These are phyloP conservation scores for Atkinsonella hypoxylon DNA, from an alignment of 2,329 filamentous ascomycete species.

Conservation along the genomic window DNA sequence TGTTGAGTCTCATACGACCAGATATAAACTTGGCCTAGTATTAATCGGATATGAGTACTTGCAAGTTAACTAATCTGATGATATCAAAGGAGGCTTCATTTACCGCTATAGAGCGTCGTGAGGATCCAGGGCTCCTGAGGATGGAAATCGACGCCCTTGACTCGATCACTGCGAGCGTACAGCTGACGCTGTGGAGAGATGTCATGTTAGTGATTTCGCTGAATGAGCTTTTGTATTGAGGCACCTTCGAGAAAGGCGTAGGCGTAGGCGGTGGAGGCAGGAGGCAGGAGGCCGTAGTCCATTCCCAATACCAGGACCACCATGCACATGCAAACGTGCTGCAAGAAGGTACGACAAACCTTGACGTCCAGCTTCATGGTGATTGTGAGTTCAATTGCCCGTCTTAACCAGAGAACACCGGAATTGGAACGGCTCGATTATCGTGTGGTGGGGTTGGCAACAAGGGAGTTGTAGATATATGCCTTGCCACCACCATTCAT, in stretches of 20 bases:
- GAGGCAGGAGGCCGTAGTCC: slow-evolving; percentile 8
- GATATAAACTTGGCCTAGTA: slow-evolving; percentile 89
- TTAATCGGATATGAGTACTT: background rate
- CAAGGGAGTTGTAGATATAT: background rate
- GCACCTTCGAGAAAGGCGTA: background rate
- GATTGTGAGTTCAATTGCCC: slow-evolving; percentile 3
- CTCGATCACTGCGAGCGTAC: slow-evolving; percentile 77
- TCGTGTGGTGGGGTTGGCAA: slow-evolving; percentile 3
- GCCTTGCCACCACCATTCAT: slow-evolving; percentile 5
- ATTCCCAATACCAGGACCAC: background rate
- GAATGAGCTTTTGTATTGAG: background rate
- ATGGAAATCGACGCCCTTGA: slow-evolving; percentile 96
- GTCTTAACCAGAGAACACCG: background rate
- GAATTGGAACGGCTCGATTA: background rate
- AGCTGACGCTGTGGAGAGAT: slow-evolving; percentile 27
- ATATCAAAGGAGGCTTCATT: background rate
- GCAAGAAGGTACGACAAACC: slow-evolving; percentile 16
- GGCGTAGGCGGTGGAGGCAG: background rate
- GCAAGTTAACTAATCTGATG: background rate
- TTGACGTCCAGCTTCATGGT: slow-evolving; percentile 32
- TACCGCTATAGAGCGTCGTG: slow-evolving; percentile 92
- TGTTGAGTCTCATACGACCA: slow-evolving; percentile 97
- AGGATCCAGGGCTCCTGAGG: slow-evolving; percentile 94
- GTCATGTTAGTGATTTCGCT: background rate
- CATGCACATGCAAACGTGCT: background rate